Evolutionary conservation across 2,329 filamentous ascomycete species (phyloP), one percentile per base, ranked within the genome.

Genomic region (Nemania serpens): DNA sequence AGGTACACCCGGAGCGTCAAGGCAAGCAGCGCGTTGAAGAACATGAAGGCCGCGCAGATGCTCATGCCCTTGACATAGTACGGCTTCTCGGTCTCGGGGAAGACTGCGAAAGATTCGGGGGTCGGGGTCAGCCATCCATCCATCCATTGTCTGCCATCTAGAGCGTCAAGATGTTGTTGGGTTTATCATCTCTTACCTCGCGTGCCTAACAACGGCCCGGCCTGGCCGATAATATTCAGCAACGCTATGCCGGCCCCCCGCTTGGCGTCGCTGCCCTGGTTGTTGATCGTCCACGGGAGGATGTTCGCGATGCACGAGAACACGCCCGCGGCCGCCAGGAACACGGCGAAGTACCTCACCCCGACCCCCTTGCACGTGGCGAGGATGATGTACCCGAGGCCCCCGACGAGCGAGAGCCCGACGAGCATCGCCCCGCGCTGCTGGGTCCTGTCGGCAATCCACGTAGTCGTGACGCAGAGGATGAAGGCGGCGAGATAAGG

Each of bases 281-380:
- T 91, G 71, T 90, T 87, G 36, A 88, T 74, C 15, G 70, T 71
- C 89, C 89, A 91, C 0, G 88, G 86, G 15, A 91, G 77, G 20
- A 89, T 87, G 66, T 91, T 87, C 1, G 84, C 83, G 63, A 91
- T 89, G 15, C 82, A 81, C 0, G 88, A 85, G 69, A 91, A 92
- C 36, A 89, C 81, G 11, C 87, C 86, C 1, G 79, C 80, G 0
- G 86, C 83, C 5, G 85, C 84, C 70, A 81, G 69, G 66, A 75
- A 81, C 4, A 79, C 75, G 10, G 76, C 77, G 1, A 74, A 70
- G 58, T 81, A 81, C 3, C 78, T 74, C 18, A 75, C 71, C 2
- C 65, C 76, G 0, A 74, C 72, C 57, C 67, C 58, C 42, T 76
- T 77, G 29, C 82, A 82, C 0, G 84, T 80, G 0, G 87, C 87